A percentile compares a stretch with the other conserved stretches of the same genome.
phyloP scores from a whole-genome alignment of 2,329 filamentous ascomycete species.

The Diaporthe citri region DNA sequence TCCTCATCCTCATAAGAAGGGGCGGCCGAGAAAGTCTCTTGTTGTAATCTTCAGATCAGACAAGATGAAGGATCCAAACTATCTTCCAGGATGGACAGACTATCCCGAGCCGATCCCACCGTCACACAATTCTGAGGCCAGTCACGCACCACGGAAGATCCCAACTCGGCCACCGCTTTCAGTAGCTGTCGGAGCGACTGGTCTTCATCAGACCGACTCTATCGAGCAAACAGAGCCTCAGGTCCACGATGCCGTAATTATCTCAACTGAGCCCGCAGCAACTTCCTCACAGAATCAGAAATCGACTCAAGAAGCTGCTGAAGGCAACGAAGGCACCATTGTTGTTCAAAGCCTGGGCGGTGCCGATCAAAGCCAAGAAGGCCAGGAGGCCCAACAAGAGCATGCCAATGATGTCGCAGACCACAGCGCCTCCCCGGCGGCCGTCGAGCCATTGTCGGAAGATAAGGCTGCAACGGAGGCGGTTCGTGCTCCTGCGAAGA shows the following conservation, averaged over 20 bases:
- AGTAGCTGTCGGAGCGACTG: neutral
- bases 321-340: neutral
- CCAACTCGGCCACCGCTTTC: neutral
- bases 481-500: neutral
- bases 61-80: conserved; percentile 44
- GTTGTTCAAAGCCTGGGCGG: neutral
- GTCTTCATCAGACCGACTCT: neutral
- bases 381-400: neutral
- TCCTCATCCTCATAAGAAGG: conserved; percentile 43
- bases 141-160: conserved; percentile 1
- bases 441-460: neutral
- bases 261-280: neutral
- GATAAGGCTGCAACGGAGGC: neutral
- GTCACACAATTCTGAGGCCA: neutral
- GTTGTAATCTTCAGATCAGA: conserved; percentile 48
- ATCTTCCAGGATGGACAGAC: conserved; percentile 39
- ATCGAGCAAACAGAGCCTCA: neutral
- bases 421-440: neutral
- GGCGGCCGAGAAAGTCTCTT: conserved; percentile 49
- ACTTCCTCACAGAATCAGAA: neutral
- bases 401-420: neutral
- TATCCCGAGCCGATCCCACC: conserved; percentile 28
- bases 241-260: neutral
- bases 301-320: neutral
- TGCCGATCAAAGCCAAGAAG: neutral